Base-by-base conservation (phyloP, 176 grass and related monocot species). In the Aegilops sharonensis region DNA sequence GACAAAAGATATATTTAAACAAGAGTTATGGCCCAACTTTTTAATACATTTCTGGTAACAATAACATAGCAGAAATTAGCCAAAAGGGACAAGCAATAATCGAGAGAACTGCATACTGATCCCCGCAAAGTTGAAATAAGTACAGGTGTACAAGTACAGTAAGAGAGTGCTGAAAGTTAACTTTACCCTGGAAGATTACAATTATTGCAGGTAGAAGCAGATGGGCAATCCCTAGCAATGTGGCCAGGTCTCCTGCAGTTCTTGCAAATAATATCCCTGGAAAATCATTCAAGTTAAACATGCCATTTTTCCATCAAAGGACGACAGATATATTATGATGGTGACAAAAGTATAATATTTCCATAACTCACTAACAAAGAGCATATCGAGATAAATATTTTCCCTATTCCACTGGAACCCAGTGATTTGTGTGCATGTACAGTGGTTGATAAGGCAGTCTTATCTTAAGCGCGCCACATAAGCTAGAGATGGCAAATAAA, bases 231-330 rank as follows among this genome's bases (percentile, higher is more conserved):
- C 88, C 92, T 95, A 54, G 92, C 97, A 56, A 85, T 95, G 71
- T 94, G 94, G 20, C 97, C 94, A 85, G 94, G 91, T 68, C 88
- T 89, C 66, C 94, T 94, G 87, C 97, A 98, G 39, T 94, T 98
- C 32, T 94, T 96, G 90, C 97, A 98, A 32, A 64, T 81, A 81
- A 79, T 88, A 85, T 95, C 88, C 88, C 96, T 95, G 83, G 18
- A 88, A 86, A 70, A 66, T 68, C 34, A 74, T 85, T 54, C 61
- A 67, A 86, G 62, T 83, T 71, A 83, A 73, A 34, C 13, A 27
- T 29, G 27, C 3, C 1, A 54, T 20, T 27, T 30, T 83, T 14
- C 17, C 70, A 57, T 88, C 23, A 52, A 40, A 76, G 45, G 4
- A 40, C 42, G 12, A 13, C 47, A 88, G 42, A 83, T 84, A 59